Evolutionary conservation across 345 rosid species (phyloP).

Genomic region (Psidium friedrichsthalianum): DNA sequence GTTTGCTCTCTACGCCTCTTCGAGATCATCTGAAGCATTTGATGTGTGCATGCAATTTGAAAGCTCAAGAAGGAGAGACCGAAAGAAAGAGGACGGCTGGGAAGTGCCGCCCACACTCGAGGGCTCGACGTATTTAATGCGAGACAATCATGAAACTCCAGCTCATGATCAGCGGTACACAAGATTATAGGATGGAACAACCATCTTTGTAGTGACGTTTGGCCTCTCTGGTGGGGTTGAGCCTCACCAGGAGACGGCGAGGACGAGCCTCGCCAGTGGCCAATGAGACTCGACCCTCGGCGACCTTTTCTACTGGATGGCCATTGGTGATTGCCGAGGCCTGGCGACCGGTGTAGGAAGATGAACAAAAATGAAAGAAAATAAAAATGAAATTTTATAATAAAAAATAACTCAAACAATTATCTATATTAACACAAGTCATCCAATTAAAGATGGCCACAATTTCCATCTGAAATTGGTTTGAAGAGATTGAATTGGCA

Average conservation of each 20-base stretch:
- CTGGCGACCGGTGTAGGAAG: neutral
- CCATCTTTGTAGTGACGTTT: neutral
- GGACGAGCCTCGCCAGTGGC: no score
- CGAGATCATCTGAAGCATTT: neutral
- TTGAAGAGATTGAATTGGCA: neutral
- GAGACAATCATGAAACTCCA: neutral
- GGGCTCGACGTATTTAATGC: neutral
- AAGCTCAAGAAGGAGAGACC: neutral
- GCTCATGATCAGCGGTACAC: neutral
- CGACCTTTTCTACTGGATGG: no score
- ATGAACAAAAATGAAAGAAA: neutral
- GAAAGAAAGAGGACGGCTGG: neutral
- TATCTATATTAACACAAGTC: accelerated
- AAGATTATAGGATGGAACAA: neutral
- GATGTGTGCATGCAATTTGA: neutral
- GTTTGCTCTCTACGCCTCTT: neutral
- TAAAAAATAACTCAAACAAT: no score
- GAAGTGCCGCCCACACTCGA: neutral
- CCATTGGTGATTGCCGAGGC: no score
- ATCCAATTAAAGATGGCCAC: neutral
- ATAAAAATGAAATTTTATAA: no score
- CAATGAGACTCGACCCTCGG: no score
- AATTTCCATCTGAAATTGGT: accelerated
- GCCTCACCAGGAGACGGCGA: no score
- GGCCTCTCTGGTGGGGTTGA: no score